A percentile compares a stretch with the other conserved stretches of the same genome.
Conservation (phyloP, 441 rosid species). For the Jatropha multifida region DNA sequence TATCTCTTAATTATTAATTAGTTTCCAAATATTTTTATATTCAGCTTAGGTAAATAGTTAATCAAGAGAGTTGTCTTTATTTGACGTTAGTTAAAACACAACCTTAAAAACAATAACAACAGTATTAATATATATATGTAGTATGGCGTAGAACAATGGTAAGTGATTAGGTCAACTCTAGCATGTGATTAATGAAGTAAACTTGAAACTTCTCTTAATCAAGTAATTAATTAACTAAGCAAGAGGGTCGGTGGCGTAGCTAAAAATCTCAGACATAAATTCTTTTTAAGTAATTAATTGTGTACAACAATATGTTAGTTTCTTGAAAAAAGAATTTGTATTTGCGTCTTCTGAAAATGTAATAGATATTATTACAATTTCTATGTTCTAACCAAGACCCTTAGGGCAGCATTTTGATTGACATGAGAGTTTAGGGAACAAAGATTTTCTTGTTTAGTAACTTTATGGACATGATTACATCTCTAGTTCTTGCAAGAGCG, state of each 20-base stretch:
- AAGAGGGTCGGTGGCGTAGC: constrained; percentile 28
- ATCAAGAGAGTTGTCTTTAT: background rate
- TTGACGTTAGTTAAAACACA: background rate
- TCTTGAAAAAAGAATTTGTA: background rate
- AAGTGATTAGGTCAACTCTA: constrained; percentile 43
- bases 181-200: constrained; percentile 41
- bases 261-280: constrained; percentile 25
- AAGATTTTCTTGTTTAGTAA: too few relatives aligned
- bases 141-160: constrained; percentile 23
- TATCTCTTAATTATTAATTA: background rate
- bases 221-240: background rate
- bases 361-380: background rate
- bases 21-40: background rate
- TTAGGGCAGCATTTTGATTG: too few relatives aligned
- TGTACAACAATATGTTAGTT: background rate
- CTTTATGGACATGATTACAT: too few relatives aligned
- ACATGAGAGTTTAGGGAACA: too few relatives aligned
- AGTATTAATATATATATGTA: background rate
- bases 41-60: too few relatives aligned
- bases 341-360: background rate
- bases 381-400: background rate
- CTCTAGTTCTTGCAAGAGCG: too few relatives aligned
- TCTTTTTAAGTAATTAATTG: constrained; percentile 15
- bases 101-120: background rate
- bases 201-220: constrained; percentile 12